phyloP scores from a whole-genome alignment of 768 basidiomycete species.

The Leccinum longicurvipes region DNA sequence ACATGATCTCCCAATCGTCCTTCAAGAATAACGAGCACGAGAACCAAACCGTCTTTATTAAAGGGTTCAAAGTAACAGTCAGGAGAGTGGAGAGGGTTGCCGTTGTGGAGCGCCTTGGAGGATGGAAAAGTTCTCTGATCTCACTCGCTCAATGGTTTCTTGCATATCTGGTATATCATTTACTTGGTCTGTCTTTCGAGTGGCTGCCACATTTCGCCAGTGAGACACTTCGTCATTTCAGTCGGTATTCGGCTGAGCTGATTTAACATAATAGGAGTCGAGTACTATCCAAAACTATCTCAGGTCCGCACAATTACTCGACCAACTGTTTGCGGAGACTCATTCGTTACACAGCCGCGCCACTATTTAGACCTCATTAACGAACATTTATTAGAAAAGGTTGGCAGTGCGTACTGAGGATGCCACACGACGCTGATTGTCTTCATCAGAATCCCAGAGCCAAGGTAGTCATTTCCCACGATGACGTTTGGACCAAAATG shows the following conservation, averaged over 20 bases:
- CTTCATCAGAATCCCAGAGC: background rate
- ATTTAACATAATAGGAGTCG: background rate
- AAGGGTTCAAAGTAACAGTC: constrained; percentile 7
- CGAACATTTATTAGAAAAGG: constrained; percentile 3
- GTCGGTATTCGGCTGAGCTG: background rate
- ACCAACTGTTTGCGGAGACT: too few relatives aligned
- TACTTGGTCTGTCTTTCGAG: background rate
- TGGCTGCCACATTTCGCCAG: background rate
- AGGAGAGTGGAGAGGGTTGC: background rate
- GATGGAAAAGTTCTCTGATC: background rate
- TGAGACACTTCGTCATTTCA: background rate
- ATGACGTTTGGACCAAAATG: constrained; percentile 10
- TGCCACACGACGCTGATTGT: background rate
- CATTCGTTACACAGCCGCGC: background rate
- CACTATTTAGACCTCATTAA: constrained; percentile 11
- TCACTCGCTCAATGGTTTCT: background rate
- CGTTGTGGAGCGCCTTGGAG: background rate
- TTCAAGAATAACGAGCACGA: background rate
- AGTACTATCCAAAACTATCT: background rate
- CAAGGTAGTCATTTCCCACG: constrained; percentile 8
- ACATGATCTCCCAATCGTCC: background rate
- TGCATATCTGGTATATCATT: background rate
- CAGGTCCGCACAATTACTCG: background rate
- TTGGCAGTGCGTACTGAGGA: background rate
- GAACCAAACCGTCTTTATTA: constrained; percentile 14